phyloP scores from a whole-genome alignment of 2,329 filamentous ascomycete genomes.

The Pleomassaria siparia region DNA sequence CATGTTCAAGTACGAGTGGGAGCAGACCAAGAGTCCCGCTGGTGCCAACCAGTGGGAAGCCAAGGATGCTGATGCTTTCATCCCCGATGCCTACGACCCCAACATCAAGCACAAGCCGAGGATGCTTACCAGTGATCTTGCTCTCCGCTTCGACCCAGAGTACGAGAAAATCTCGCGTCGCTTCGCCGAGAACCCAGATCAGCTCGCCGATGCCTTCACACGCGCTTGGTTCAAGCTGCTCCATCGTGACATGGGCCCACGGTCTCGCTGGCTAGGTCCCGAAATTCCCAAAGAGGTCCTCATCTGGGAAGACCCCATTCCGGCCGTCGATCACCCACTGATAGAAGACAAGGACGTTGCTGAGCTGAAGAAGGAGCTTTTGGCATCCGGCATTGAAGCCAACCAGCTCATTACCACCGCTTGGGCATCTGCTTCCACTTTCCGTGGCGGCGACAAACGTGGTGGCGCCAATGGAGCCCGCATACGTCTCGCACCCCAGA shows the following conservation, averaged over 20 bases:
- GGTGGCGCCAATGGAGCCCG: conserved; percentile 80
- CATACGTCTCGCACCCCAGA: conserved; percentile 72
- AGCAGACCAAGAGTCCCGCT: conserved; percentile 71
- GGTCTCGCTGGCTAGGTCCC: conserved; percentile 70
- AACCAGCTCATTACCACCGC: conserved; percentile 61
- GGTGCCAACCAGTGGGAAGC: conserved; percentile 78
- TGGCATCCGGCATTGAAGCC: conserved; percentile 61
- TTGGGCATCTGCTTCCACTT: conserved; percentile 40
- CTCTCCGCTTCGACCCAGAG: conserved; percentile 68
- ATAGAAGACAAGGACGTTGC: conserved; percentile 65
- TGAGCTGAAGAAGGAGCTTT: conserved; percentile 68
- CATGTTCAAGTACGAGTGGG: conserved; percentile 78
- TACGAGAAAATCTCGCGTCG: conserved; percentile 76
- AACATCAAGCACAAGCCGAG: conserved; percentile 72
- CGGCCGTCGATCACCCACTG: conserved; percentile 58
- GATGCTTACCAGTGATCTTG: conserved; percentile 76
- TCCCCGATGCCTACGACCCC: conserved; percentile 70
- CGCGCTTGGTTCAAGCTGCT: conserved; percentile 80
- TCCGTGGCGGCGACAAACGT: conserved; percentile 70
- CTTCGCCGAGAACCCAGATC: conserved; percentile 68
- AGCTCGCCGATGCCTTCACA: conserved; percentile 69
- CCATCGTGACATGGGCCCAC: conserved; percentile 77
- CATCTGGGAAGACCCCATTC: conserved; percentile 76
- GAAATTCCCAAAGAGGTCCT: conserved; percentile 70
- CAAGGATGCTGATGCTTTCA: conserved; percentile 65